Conservation (phyloP, 164 flowering plant species). For the Brasenia schreberi region DNA sequence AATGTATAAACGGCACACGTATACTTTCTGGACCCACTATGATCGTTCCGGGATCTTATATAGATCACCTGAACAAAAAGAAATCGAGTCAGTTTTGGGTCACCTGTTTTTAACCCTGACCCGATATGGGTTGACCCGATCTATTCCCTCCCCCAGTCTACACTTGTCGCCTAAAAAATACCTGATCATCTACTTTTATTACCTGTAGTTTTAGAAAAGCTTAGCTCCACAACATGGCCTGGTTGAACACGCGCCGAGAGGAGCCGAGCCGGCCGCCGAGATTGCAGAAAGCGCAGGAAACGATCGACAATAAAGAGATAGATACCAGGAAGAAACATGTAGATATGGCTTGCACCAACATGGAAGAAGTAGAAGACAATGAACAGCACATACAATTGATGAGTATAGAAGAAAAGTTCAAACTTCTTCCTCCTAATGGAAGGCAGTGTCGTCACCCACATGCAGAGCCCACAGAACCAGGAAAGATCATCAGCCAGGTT, state of each 20-base stretch:
- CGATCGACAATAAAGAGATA: constrained; percentile 83
- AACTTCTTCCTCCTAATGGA: constrained; percentile 43
- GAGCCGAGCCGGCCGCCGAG: constrained; percentile 33
- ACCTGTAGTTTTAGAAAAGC: constrained; percentile 63
- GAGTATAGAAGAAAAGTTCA: constrained; percentile 81
- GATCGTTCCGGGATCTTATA: too few relatives aligned
- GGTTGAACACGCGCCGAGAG: constrained; percentile 56
- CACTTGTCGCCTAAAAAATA: too few relatives aligned
- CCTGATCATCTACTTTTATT: neutral
- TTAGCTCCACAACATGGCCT: constrained; percentile 60
- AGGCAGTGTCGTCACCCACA: constrained; percentile 61
- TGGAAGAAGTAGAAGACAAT: constrained; percentile 62
- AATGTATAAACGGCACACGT: too few relatives aligned
- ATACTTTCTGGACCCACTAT: too few relatives aligned
- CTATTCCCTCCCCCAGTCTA: too few relatives aligned
- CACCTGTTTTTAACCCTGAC: too few relatives aligned
- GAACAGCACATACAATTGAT: constrained; percentile 60
- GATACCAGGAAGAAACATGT: constrained; percentile 66
- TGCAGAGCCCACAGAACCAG: constrained; percentile 29
- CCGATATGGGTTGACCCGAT: too few relatives aligned
- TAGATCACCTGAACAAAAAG: too few relatives aligned
- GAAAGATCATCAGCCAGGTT: constrained; percentile 72
- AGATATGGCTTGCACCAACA: constrained; percentile 39
- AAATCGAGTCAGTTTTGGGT: too few relatives aligned
- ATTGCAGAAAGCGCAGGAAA: constrained; percentile 62